Evolutionary conservation across 352 stramenopile species (phyloP).

Genomic region (Phytophthora kernoviae): DNA sequence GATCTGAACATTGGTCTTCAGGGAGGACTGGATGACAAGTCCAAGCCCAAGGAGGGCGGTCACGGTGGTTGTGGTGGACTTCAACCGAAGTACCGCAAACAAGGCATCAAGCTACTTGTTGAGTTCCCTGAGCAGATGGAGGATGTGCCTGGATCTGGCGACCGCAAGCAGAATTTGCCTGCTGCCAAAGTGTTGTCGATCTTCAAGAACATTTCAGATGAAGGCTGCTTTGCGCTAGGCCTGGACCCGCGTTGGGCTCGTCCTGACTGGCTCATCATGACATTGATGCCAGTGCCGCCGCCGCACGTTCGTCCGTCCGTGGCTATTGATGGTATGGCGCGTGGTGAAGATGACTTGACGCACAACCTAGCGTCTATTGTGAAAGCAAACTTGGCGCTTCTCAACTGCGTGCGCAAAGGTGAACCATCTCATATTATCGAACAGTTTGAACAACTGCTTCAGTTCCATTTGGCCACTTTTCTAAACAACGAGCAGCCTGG

Average conservation of each 20-base stretch:
- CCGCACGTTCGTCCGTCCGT: constrained; percentile 98
- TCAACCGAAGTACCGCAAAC: constrained; percentile 96
- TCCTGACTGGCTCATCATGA: constrained; percentile 99
- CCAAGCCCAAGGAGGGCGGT: constrained; percentile 78
- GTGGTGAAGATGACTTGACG: constrained; percentile 98
- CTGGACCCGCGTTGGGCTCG: constrained; percentile 95
- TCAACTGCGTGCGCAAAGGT: constrained; percentile 95
- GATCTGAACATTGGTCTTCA: constrained; percentile 87
- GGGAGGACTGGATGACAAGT: constrained; percentile 82
- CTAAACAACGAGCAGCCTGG: constrained; percentile 98
- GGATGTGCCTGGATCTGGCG: constrained; percentile 91
- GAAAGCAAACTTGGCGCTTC: constrained; percentile 97
- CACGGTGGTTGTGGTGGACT: constrained; percentile 83
- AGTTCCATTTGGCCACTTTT: constrained; percentile 91
- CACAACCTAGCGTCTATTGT: constrained; percentile 98
- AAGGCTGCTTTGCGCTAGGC: constrained; percentile 95
- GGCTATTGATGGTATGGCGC: constrained; percentile 92
- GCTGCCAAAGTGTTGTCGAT: constrained; percentile 96
- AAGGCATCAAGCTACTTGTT: constrained; percentile 95
- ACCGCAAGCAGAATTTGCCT: constrained; percentile 97
- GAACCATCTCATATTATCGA: constrained; percentile 97
- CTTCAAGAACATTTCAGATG: constrained; percentile 97
- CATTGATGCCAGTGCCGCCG: constrained; percentile 97
- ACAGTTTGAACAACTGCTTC: constrained; percentile 89
- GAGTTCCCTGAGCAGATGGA: constrained; percentile 97